Evolutionary conservation across 2,329 filamentous ascomycete species (phyloP).

Genomic region (Exophiala spinifera): DNA sequence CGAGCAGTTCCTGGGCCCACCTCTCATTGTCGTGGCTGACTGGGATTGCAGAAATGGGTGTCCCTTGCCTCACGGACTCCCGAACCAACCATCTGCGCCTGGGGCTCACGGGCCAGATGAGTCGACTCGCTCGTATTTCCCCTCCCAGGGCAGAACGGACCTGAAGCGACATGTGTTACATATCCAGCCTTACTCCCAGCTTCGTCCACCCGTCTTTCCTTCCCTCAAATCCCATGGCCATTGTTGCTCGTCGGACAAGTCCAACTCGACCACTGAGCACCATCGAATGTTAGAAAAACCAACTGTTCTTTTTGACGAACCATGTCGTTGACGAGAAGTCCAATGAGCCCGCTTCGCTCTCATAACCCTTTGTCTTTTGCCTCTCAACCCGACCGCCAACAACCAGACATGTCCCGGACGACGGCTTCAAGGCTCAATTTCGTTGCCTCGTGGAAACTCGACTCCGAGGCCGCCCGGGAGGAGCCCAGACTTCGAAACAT

Average conservation of each 20-base stretch:
- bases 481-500: conserved; percentile 21
- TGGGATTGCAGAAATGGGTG: conserved; percentile 12
- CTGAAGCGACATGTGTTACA: conserved; percentile 13
- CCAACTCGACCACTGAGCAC: too few species aligned
- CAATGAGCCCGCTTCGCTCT: conserved; percentile 12
- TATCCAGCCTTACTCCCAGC: not conserved
- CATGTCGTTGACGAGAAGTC: too few species aligned
- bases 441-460: conserved; percentile 22
- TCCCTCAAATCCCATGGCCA: too few species aligned
- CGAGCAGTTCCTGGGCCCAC: conserved; percentile 1
- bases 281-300: too few species aligned
- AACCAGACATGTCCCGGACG: conserved; percentile 4
- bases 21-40: conserved; percentile 18
- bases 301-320: not conserved
- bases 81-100: conserved; percentile 2
- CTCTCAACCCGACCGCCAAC: not conserved
- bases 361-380: conserved; percentile 15
- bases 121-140: conserved; percentile 3
- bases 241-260: too few species aligned
- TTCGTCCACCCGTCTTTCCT: not conserved
- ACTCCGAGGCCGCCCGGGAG: conserved; percentile 14
- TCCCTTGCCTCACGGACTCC: not conserved
- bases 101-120: conserved; percentile 14
- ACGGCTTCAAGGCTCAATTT: conserved; percentile 16
- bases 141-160: not conserved